Evolutionary conservation across 345 rosid genomes (phyloP).

Genomic region (Ailanthus altissimus): DNA sequence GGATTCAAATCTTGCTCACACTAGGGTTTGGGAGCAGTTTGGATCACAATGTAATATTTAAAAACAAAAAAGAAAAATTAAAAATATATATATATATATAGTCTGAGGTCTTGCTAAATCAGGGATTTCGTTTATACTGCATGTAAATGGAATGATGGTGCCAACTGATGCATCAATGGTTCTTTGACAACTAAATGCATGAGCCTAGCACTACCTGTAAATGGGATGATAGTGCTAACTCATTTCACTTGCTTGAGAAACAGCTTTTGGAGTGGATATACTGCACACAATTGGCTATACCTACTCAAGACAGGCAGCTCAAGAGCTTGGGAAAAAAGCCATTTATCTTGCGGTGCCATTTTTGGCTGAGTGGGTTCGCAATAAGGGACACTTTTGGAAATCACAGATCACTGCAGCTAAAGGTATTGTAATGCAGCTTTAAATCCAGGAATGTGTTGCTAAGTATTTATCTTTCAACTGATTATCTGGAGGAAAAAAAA

Average conservation of each 20-base stretch:
- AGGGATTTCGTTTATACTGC: too few relatives aligned
- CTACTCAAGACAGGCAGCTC: conserved; percentile 67
- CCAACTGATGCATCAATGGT: background rate
- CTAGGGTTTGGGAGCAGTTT: too few relatives aligned
- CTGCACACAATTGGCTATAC: conserved; percentile 61
- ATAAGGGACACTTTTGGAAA: conserved; percentile 72
- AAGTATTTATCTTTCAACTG: background rate
- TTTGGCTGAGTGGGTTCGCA: conserved; percentile 69
- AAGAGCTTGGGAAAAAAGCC: conserved; percentile 74
- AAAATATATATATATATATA: too few relatives aligned
- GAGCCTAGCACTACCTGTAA: background rate
- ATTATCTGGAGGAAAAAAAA: conserved; percentile 16
- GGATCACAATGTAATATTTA: too few relatives aligned
- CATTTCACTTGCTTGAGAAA: conserved; percentile 10
- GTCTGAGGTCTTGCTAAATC: too few relatives aligned
- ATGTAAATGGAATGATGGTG: too few relatives aligned
- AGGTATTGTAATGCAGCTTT: conserved; percentile 35
- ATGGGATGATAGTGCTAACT: background rate
- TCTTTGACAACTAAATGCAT: background rate
- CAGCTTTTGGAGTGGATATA: conserved; percentile 62
- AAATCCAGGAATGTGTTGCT: background rate
- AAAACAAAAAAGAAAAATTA: too few relatives aligned
- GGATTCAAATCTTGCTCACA: too few relatives aligned
- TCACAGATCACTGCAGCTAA: conserved; percentile 79
- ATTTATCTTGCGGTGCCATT: conserved; percentile 70